phyloP scores from a whole-genome alignment of 305 asterid genomes.

The Fraxinus dipetala region DNA sequence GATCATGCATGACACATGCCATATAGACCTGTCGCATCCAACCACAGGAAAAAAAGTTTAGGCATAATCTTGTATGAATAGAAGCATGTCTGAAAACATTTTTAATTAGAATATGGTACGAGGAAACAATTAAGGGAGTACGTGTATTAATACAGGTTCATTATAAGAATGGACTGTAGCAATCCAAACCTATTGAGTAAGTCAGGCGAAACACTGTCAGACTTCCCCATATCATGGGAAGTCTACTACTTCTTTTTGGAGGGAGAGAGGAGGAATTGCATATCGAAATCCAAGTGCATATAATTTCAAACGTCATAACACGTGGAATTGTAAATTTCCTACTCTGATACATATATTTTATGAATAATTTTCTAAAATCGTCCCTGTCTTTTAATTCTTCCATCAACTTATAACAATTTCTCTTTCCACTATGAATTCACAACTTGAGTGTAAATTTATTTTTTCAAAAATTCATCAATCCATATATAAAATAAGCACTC shows the following conservation, averaged over 20 bases:
- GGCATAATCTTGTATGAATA: slow-evolving; percentile 13
- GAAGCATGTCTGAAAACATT: slow-evolving; percentile 5
- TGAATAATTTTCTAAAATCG: not conserved
- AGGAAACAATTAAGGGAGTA: not conserved
- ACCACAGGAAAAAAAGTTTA: slow-evolving; percentile 19
- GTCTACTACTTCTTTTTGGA: not conserved
- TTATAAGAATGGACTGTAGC: not conserved
- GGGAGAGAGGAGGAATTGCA: not conserved
- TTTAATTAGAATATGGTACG: not conserved
- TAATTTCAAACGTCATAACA: not conserved
- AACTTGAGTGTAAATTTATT: not conserved
- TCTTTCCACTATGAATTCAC: not conserved
- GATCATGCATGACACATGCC: slow-evolving; percentile 84
- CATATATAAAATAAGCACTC: not conserved
- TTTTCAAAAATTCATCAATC: not conserved
- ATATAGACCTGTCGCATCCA: slow-evolving; percentile 65
- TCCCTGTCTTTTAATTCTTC: not conserved
- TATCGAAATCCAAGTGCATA: not conserved
- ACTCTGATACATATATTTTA: not conserved
- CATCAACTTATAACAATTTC: not conserved
- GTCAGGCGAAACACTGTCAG: not conserved
- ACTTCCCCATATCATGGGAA: not conserved
- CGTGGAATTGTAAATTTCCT: not conserved
- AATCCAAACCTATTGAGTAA: not conserved
- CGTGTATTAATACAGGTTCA: not conserved